These are phyloP conservation scores for Camellia lanceoleosa DNA, from an alignment of 148 eudicot species.

Conservation along the genomic window DNA sequence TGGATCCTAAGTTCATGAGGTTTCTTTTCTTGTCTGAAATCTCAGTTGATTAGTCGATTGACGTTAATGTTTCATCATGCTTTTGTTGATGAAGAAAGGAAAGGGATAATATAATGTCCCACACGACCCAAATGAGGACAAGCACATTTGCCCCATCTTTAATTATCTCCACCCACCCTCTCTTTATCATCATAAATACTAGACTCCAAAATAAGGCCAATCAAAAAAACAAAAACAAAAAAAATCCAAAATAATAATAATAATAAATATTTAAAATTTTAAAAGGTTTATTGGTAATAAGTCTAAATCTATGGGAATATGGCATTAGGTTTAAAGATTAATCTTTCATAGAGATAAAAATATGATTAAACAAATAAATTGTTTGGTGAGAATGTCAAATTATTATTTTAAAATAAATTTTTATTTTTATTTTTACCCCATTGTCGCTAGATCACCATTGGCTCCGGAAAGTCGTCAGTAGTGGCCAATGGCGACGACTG, in stretches of 20 bases:
- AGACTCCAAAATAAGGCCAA: no score
- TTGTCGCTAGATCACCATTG: no score
- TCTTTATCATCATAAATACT: neutral
- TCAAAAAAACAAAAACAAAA: neutral
- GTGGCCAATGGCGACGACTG: no score
- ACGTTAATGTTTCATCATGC: neutral
- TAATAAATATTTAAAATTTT: neutral
- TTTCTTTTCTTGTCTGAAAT: slow-evolving; percentile 16
- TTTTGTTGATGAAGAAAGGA: slow-evolving; percentile 16
- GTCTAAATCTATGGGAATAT: no score
- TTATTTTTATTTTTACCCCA: no score
- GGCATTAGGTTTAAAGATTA: no score
- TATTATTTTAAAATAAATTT: no score
- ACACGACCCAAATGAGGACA: neutral
- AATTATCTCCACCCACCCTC: neutral
- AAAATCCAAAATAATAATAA: neutral
- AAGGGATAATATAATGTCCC: neutral
- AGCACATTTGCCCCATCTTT: neutral
- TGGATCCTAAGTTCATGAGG: slow-evolving; percentile 10
- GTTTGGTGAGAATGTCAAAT: no score
- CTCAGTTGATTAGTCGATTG: neutral
- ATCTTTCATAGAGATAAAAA: no score
- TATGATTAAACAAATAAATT: no score
- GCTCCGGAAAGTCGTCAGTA: no score
- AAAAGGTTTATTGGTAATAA: no score